A percentile compares a stretch with the other conserved stretches of the same genome.
phyloP scores from a whole-genome alignment of 2,329 filamentous ascomycete species.

The Pestalotiopsis sp. region DNA sequence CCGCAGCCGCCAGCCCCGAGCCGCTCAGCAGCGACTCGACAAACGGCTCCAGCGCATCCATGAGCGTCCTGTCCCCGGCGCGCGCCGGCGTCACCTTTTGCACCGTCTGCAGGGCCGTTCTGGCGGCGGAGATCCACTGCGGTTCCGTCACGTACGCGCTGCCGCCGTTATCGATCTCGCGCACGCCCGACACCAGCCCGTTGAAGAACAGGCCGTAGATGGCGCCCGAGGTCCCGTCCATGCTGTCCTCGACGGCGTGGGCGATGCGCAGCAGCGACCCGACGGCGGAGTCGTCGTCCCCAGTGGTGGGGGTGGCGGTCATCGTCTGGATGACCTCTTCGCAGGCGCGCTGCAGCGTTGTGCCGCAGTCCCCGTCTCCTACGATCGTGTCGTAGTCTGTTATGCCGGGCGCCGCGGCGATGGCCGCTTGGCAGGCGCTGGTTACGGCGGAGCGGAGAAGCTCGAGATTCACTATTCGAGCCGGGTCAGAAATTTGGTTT shows the following conservation, averaged over 20 bases:
- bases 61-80: neutral
- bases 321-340: neutral
- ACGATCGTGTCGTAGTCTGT: neutral
- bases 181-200: neutral
- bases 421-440: neutral
- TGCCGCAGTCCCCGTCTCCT: neutral
- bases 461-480: neutral
- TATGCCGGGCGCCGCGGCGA: neutral
- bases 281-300: neutral
- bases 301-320: neutral
- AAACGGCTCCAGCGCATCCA: constrained; percentile 1
- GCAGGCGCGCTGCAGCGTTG: neutral
- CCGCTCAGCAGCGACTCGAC: neutral
- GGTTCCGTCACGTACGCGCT: neutral
- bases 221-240: constrained; percentile 2
- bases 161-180: neutral
- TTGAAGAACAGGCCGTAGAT: constrained; percentile 1
- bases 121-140: neutral
- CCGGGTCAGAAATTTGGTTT: neutral
- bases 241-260: neutral
- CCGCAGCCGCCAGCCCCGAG: neutral
- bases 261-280: neutral
- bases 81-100: neutral
- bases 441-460: neutral
- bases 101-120: neutral